Conservation (phyloP, 1,284 basidiomycete genomes). For the Fomitopsis schrenkii region DNA sequence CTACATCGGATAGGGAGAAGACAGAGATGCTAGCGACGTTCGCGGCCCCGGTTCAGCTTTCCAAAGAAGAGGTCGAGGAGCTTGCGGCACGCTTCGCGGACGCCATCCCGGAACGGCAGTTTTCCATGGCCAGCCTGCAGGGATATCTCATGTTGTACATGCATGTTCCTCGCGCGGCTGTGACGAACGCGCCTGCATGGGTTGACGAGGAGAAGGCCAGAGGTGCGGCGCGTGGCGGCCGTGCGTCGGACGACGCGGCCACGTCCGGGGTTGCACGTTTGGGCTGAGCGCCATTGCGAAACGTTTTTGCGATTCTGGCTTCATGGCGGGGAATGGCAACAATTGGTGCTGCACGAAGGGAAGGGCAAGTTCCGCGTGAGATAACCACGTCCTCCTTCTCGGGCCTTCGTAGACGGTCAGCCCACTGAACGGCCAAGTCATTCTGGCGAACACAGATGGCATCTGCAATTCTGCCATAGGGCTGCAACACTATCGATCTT, state of each 20-base stretch:
- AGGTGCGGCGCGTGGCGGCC: neutral
- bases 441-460: too few relatives aligned
- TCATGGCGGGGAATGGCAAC: too few relatives aligned
- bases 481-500: too few relatives aligned
- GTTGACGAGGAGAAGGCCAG: slow-evolving; percentile 17
- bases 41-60: neutral
- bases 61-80: neutral
- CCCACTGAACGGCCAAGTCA: too few relatives aligned
- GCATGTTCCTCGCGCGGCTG: slow-evolving; percentile 53
- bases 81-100: slow-evolving; percentile 59
- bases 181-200: slow-evolving; percentile 30
- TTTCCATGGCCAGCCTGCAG: slow-evolving; percentile 74
- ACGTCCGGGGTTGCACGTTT: neutral
- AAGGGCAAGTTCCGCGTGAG: too few relatives aligned
- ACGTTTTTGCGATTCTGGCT: too few relatives aligned
- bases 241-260: neutral
- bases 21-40: neutral
- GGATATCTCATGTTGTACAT: slow-evolving; percentile 75
- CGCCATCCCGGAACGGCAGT: slow-evolving; percentile 54
- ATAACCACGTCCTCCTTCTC: too few relatives aligned
- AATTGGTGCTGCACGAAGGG: too few relatives aligned
- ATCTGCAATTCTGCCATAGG: too few relatives aligned
- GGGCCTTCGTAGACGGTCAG: too few relatives aligned
- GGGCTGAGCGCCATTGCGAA: neutral
- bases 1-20: slow-evolving; percentile 5